phyloP scores from a whole-genome alignment of 2,329 filamentous ascomycete species.

The Orbilia oligospora region DNA sequence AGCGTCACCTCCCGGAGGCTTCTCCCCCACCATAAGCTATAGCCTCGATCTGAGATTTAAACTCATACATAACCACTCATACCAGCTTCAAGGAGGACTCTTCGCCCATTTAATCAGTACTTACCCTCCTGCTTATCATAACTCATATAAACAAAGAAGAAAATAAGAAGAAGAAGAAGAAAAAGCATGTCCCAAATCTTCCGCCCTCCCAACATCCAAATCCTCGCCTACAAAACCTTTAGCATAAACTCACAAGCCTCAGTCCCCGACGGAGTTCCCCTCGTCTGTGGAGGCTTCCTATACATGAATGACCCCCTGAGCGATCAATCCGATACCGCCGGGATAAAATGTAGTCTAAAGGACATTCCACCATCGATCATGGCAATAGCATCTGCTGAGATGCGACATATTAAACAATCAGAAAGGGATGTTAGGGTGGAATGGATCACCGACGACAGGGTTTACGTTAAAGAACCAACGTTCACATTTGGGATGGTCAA shows the following conservation, averaged over 20 bases:
- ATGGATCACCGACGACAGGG: constrained; percentile 7
- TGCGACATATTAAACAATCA: neutral
- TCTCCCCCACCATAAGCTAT: too few species aligned
- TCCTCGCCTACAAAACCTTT: constrained; percentile 15
- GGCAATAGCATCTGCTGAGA: neutral
- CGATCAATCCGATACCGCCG: neutral
- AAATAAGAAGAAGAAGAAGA: neutral
- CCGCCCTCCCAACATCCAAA: neutral
- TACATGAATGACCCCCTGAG: constrained; percentile 8
- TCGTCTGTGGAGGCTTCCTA: neutral
- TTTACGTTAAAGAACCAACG: neutral
- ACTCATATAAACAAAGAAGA: too few species aligned
- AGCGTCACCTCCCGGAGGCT: too few species aligned
- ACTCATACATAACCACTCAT: too few species aligned
- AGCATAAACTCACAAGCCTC: neutral
- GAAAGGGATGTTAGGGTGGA: neutral
- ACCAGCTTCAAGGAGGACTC: neutral
- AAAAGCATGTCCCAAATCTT: constrained; percentile 5
- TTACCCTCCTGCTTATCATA: too few species aligned
- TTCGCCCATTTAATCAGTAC: too few species aligned
- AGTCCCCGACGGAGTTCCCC: neutral
- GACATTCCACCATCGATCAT: neutral
- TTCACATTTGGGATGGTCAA: constrained; percentile 26
- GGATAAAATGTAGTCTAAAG: neutral
- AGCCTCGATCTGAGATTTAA: too few species aligned